Evolutionary conservation across 1,284 basidiomycete species (phyloP).

Genomic region (Sporisorium graminicola): DNA sequence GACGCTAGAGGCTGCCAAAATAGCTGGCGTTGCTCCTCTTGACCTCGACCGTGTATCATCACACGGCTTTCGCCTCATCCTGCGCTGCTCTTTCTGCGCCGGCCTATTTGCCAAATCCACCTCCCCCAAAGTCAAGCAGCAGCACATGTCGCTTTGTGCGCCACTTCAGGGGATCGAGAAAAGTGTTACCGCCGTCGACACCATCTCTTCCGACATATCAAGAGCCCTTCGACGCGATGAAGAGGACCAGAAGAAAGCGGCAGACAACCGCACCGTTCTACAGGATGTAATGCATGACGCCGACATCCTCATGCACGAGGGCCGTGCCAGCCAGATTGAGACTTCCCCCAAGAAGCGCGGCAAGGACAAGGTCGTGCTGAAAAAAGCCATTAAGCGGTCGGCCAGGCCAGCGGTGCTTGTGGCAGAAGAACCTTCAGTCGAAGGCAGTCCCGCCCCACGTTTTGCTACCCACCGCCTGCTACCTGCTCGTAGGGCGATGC

Average conservation of each 20-base stretch:
- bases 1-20: slow-evolving; percentile 20
- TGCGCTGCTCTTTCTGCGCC: slow-evolving; percentile 39
- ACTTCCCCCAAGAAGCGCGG: slow-evolving; percentile 36
- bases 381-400: slow-evolving; percentile 32
- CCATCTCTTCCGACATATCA: slow-evolving; percentile 16
- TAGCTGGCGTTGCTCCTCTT: slow-evolving; percentile 13
- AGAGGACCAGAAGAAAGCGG: slow-evolving; percentile 7
- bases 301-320: slow-evolving; percentile 35
- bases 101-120: slow-evolving; percentile 32
- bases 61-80: slow-evolving; percentile 24
- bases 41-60: slow-evolving; percentile 15
- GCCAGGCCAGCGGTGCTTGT: slow-evolving; percentile 8
- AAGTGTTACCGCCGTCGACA: slow-evolving; percentile 10
- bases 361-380: slow-evolving; percentile 21
- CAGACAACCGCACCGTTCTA: slow-evolving; percentile 28
- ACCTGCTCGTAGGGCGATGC: slow-evolving; percentile 22
- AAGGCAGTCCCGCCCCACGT: not conserved
- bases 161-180: slow-evolving; percentile 18
- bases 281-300: slow-evolving; percentile 36
- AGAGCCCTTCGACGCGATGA: slow-evolving; percentile 12
- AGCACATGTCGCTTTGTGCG: slow-evolving; percentile 32
- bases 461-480: slow-evolving; percentile 8
- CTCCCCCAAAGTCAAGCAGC: slow-evolving; percentile 21
- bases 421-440: not conserved
- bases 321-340: slow-evolving; percentile 36